A percentile compares a stretch with the other conserved stretches of the same genome.
Evolutionary conservation across 306 rosid genomes (phyloP).

Genomic region (Medicago ruthenica): DNA sequence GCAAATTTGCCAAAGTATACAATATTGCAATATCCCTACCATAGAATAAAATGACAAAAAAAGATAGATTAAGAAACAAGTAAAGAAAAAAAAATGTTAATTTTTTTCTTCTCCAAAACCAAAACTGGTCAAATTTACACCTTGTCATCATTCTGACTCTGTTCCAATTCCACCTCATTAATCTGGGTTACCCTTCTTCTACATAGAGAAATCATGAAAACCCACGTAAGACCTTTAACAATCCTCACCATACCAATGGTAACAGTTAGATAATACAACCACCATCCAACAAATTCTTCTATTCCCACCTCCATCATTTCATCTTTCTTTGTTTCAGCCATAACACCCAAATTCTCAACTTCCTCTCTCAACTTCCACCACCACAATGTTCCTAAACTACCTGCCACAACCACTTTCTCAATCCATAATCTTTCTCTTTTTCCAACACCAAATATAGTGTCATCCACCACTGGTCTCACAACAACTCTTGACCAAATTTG

Average conservation of each 20-base stretch:
- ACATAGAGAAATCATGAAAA: conserved; percentile 54
- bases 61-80: background rate
- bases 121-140: conserved; percentile 48
- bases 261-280: conserved; percentile 80
- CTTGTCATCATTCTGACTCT: conserved; percentile 53
- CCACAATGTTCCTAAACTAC: conserved; percentile 69
- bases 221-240: conserved; percentile 70
- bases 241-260: conserved; percentile 78
- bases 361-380: conserved; percentile 88
- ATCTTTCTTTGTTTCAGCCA: conserved; percentile 58
- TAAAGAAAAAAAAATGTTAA: background rate
- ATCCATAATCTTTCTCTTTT: conserved; percentile 63
- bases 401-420: conserved; percentile 64
- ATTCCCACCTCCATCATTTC: conserved; percentile 52
- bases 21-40: conserved; percentile 34
- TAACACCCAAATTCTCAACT: conserved; percentile 69
- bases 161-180: conserved; percentile 32
- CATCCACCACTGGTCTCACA: conserved; percentile 93
- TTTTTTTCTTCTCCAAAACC: background rate
- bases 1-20: conserved; percentile 24
- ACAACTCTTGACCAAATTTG: conserved; percentile 71
- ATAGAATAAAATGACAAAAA: conserved; percentile 2
- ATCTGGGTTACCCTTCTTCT: conserved; percentile 42
- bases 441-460: conserved; percentile 63
- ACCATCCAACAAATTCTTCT: conserved; percentile 74